Evolutionary conservation across 129 eudicot species (phyloP), one percentile per base, ranked within the genome.

Genomic region (Escallonia rubra): DNA sequence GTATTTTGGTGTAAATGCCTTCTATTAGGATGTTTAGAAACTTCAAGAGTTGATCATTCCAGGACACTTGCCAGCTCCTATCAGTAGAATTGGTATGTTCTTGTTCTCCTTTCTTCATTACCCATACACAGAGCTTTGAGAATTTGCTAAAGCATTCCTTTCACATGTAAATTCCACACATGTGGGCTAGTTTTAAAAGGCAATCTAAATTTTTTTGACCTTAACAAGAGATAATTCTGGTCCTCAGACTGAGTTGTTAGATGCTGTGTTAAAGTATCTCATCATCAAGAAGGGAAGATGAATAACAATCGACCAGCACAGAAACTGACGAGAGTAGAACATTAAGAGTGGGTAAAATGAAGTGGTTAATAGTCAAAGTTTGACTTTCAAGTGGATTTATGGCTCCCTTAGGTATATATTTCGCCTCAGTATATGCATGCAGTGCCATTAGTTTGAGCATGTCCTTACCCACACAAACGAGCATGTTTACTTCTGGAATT

Each of bases 51-150:
- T 68, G 41, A 68, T 16, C 51, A 41, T 68, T 44, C 12, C 48
- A 67, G 75, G 48, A 39, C 8, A 39, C 15, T 13, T 55, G 12
- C 53, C 45, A 43, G 42, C 52, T 54, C 46, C 74, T 66, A 57
- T 57, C 73, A 77, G 83, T 58, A 61, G 69, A 77, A 74, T 57
- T 56, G 75, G 63, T 68, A 66, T 68, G 71, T 41, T 43, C 44
- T 41, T 12, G 65, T 53, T 45, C 68, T 41, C 45, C 54, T 52
- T 70, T 40, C 42, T 71, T 62, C 40, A 39, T 59, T 13, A 63
- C 61, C 74, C 74, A 42, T 70, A 52, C 41, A 50, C 43, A 66
- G 41, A 38, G 8, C 8, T 12, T 40, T 13, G 34, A 7, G 38
- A 38, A 57, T 74, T 72, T 74, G 56, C 82, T 73, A 55, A 72